Percentiles rank a stretch among this genome's conserved stretches.
phyloP scores from a whole-genome alignment of 2,329 filamentous ascomycete species.

The Drechslerella coelobrocha region DNA sequence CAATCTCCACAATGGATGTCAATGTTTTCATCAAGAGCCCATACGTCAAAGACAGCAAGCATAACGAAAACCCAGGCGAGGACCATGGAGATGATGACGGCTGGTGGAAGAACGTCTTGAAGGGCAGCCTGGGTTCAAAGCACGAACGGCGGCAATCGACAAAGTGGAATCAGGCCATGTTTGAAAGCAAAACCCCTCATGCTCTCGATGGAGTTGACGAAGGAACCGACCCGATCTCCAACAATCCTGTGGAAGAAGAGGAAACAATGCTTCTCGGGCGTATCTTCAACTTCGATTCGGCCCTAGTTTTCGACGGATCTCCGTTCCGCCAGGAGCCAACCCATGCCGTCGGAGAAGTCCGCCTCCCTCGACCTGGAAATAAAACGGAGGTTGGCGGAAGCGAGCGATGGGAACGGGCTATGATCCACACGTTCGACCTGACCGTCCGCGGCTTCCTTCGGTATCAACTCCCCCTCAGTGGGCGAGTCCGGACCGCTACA shows the following conservation, averaged over 20 bases:
- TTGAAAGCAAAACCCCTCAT: constrained; percentile 3
- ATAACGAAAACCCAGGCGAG: constrained; percentile 41
- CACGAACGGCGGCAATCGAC: constrained; percentile 6
- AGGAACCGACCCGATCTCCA: constrained; percentile 56
- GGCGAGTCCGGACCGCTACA: constrained; percentile 54
- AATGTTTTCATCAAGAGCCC: constrained; percentile 95
- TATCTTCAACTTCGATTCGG: constrained; percentile 84
- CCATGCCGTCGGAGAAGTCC: constrained; percentile 80
- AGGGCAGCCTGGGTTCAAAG: constrained; percentile 21
- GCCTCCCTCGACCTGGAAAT: constrained; percentile 83
- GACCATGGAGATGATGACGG: constrained; percentile 33
- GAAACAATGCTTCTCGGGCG: constrained; percentile 92
- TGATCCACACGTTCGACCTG: constrained; percentile 90
- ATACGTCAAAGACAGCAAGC: constrained; percentile 71
- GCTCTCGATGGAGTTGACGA: constrained; percentile 56
- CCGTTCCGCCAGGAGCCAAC: constrained; percentile 78
- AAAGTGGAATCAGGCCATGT: not conserved
- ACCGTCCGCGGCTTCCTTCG: constrained; percentile 90
- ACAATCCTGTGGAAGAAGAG: constrained; percentile 67
- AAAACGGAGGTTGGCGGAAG: constrained; percentile 81
- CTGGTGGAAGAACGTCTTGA: constrained; percentile 30
- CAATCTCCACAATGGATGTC: constrained; percentile 83
- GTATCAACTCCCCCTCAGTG: constrained; percentile 63
- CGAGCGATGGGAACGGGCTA: constrained; percentile 85
- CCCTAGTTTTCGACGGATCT: constrained; percentile 85